Percentiles rank a stretch among this genome's conserved stretches.
Conservation (phyloP, 352 stramenopile species). For the Saprolegnia diclina region DNA sequence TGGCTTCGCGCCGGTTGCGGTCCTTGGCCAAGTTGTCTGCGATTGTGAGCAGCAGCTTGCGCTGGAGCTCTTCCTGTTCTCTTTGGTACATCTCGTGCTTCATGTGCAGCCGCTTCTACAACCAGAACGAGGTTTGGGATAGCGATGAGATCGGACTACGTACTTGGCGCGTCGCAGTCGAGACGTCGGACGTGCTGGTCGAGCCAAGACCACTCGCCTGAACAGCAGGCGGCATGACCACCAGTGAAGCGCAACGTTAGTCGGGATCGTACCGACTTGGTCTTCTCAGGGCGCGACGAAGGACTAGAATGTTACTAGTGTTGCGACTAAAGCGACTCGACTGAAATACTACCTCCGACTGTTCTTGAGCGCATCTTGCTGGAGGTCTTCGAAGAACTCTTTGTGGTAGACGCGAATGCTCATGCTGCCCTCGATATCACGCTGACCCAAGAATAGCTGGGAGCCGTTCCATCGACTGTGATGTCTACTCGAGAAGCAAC, state of each 20-base stretch:
- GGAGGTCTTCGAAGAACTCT: constrained; percentile 65
- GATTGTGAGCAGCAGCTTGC: constrained; percentile 56
- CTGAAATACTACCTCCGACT: not conserved
- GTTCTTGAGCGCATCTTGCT: constrained; percentile 42
- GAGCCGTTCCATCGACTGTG: too few relatives aligned
- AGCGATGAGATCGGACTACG: not conserved
- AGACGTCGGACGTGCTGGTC: constrained; percentile 41
- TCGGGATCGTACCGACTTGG: too few relatives aligned
- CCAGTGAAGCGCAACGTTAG: not conserved
- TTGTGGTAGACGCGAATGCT: constrained; percentile 73
- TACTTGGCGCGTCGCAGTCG: constrained; percentile 53
- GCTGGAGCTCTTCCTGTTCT: constrained; percentile 55
- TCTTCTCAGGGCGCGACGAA: not conserved
- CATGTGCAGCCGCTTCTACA: constrained; percentile 59
- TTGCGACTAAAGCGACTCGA: too few relatives aligned
- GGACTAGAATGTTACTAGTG: too few relatives aligned
- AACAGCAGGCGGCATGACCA: not conserved
- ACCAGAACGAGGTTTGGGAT: too few relatives aligned
- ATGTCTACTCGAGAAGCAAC: too few relatives aligned
- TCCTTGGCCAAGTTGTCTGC: constrained; percentile 60
- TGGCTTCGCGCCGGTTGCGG: constrained; percentile 53
- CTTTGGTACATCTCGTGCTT: constrained; percentile 71
- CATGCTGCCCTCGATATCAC: too few relatives aligned
- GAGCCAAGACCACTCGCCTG: not conserved
- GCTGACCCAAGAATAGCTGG: not conserved